Base-by-base conservation (phyloP, 306 rosid genomes). In the Comarum palustre region DNA sequence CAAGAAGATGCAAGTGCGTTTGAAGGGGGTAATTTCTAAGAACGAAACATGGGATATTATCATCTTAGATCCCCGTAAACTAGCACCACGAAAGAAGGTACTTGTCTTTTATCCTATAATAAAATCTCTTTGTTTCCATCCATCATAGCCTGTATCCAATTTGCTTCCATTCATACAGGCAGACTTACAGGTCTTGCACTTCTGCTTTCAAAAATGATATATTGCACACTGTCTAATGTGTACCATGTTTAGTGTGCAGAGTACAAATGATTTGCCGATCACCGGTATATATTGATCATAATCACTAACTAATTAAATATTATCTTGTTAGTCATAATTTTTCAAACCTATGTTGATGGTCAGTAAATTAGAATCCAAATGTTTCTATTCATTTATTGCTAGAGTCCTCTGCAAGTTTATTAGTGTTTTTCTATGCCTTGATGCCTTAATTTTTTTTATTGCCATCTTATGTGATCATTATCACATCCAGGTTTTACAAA, bases 51-150 rank as follows among this genome's bases (percentile, higher is more conserved):
- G 97, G 97, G 97, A 94, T 64, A 77, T 94, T 63, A 84, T 94
- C 86, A 78, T 89, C 79, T 67, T 94, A 62, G 97, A 91, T 84
- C 98, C 98, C 77, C 98, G 97, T 51, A 91, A 93, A 88, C 80
- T 91, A 63, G 97, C 98, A 3, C 98, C 98, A 67, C 71, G 90
- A 27, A 91, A 81, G 80, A 91, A 86, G 96, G 98, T 90, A 76
- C 42, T 39, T 36, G 32, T 34, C 27, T 68, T 31, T 36, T 32
- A 73, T 22, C 36, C 39, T 50, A 38, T 38, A 1, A 15, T 63
- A 63, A 48, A 34, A 61, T 34, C n/a, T 1, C 25, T 0, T 50
- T 19, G 48, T 36, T 38, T 29, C 31, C 8, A n/a, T 47, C 19
- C n/a, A n/a, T n/a, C n/a, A 2, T 42, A 5, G 31, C 72, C 16